Evolutionary conservation across 1,139 yeast genomes (phyloP), one percentile per base, ranked within the genome.

Genomic region (Yamadazyma buinensis): DNA sequence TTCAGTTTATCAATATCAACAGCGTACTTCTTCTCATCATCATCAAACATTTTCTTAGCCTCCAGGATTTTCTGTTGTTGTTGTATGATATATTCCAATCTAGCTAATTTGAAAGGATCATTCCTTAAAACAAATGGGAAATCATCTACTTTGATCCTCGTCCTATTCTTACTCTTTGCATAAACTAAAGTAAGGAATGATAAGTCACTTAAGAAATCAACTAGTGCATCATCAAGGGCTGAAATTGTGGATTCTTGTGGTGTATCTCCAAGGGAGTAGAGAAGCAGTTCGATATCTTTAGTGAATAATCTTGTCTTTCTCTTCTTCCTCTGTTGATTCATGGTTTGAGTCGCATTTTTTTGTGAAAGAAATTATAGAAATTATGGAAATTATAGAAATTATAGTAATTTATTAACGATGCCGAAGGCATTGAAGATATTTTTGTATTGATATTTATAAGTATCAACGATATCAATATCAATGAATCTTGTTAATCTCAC

Each of bases 241-340:
- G 80, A 82, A 1, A 86, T 80, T 0, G 95, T 84, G 36, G 84
- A 83, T 23, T 82, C 82, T 22, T 80, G 68, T 2, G 84, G 75
- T 2, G 81, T 84, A 52, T 90, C 97, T 1, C 97, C 97, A 54
- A 81, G 79, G 0, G 96, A 90, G 51, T 80, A 90, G 39, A 90
- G 64, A 30, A 90, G 62, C 9, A 87, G 78, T 46, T 83, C 84
- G 21, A 84, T 79, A 48, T 82, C 88, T 33, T 72, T 76, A 20
- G 79, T 64, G 57, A 82, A 82, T 14, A 78, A 59, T 28, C 58
- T 51, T 52, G 72, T 57, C 36, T 59, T 62, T 44, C 61, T 54
- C 36, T 65, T 57, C 28, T 34, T 40, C 63, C 51, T 35, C 4
- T 30, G 13, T 14, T 34, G 35, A 21, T 33, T 33, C 19, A 17